Base-by-base conservation (phyloP, 163 green algal genomes). In the Prototheca wickerhamii region DNA sequence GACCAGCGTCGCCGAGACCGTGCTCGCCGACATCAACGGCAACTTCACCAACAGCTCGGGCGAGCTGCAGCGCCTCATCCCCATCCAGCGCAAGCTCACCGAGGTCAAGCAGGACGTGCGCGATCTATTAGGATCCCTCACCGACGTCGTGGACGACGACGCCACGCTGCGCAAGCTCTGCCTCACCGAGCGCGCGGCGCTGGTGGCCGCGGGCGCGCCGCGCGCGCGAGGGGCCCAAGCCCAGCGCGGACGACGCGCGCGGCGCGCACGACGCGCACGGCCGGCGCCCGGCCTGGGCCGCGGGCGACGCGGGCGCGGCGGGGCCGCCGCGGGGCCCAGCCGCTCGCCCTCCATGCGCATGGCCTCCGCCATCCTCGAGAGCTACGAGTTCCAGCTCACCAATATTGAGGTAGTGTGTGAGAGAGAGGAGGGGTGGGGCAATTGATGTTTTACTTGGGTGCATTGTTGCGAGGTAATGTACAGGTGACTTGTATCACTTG, bases 61-160 rank as follows among this genome's bases (percentile, higher is more conserved):
- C 34, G 79, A 86, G 34, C 71, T 86, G 40, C 72, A 85, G 65
- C 71, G 78, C 26, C 54, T 82, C 28, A 58, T 86, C 23, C 79
- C 79, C 55, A 86, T 86, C 37, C 73, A 84, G 62, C 49, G 70
- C 72, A 61, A 61, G 32, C 55, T 61, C 17, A 34, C 55, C 31
- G 55, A 61, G 32, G 12, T 61, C 7, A 20, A 61, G 62, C 69
- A 81, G 20, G 80, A 85, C 53, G 72, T 86, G 33, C 68, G 76
- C 57, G 46, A 54, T 6, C 23, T 54, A 18, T 25, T 54, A 25
- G 80, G 82, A 64, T 64, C 76, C 3, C 33, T 74, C 15, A 69
- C 83, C 18, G 67, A 74, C 1, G 74, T 86, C n/a, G 54, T 31
- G 5, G 67, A 76, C 18, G 46, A 81, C 62, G 64, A 77, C 29